Conservation (phyloP, 805 yeast species). For the Schwanniomyces polymorphus region DNA sequence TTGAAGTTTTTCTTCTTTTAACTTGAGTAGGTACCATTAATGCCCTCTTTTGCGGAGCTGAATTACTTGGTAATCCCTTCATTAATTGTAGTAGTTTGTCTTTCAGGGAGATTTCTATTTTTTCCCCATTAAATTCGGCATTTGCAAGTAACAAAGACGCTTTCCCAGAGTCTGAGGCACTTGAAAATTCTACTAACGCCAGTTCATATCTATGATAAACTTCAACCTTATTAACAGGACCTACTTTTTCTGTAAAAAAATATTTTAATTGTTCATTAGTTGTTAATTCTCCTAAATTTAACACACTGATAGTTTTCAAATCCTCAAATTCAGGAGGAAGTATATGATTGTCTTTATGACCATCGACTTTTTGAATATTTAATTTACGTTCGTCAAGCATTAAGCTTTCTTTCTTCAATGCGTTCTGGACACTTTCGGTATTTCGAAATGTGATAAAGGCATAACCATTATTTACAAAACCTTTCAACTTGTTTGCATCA, state of each 20-base stretch:
- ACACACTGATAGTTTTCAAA: conserved; percentile 16
- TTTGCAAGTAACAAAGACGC: conserved; percentile 48
- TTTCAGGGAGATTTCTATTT: conserved; percentile 9
- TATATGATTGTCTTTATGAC: background rate
- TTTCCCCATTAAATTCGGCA: conserved; percentile 30
- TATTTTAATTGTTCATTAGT: conserved; percentile 31
- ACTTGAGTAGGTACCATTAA: conserved; percentile 8
- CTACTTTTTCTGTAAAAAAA: conserved; percentile 24
- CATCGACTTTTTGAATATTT: conserved; percentile 32
- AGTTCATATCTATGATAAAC: conserved; percentile 46
- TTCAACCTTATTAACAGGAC: conserved; percentile 42
- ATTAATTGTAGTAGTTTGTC: background rate
- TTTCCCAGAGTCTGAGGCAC: conserved; percentile 48
- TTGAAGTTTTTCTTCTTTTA: background rate
- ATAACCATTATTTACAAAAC: conserved; percentile 54
- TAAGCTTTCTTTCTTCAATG: conserved; percentile 42
- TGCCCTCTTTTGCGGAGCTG: background rate
- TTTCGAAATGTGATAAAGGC: conserved; percentile 59
- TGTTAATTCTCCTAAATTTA: conserved; percentile 32
- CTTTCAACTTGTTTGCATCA: conserved; percentile 27
- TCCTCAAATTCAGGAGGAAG: conserved; percentile 16
- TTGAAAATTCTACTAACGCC: conserved; percentile 51
- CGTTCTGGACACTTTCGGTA: conserved; percentile 45
- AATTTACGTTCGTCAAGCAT: conserved; percentile 48
- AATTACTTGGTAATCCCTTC: background rate